Evolutionary conservation across 345 rosid species (phyloP), one percentile per base, ranked within the genome.

Genomic region (Syzygium aqueum): DNA sequence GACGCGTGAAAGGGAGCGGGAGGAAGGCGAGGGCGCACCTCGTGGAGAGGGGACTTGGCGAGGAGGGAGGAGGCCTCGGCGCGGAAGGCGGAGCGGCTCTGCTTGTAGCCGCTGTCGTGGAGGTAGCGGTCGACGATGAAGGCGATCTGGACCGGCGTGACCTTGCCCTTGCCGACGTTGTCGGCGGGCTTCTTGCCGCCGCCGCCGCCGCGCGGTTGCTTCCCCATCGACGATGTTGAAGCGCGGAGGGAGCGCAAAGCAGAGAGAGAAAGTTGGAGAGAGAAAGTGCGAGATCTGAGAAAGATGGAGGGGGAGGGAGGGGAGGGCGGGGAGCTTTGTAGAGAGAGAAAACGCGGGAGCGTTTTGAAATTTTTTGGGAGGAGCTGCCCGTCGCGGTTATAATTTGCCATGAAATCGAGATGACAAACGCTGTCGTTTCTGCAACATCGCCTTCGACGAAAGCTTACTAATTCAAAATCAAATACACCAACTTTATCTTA

Each of bases 51-150:
- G 7, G 99, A 94, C 78, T 91, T 96, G 87, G 96, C 89, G 87
- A 97, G 88, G 90, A 95, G 93, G 61, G 98, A 89, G 15, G 98
- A 90, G 30, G 96, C 99, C 87, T 96, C 99, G 11, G 78, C 84
- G 85, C 98, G 87, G 89, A 94, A 95, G 65, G 86, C 85, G 11
- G 91, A 87, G 28, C 97, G 96, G 28, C 94, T 94, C 78, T 93
- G 90, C 2, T 93, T 56, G 92, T 90, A 95, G 52, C 88, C 91
- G 91, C 93, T 95, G 85, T 96, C 98, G 84, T 85, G 88, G 86
- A 97, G 99, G 88, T 96, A 97, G 7, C 97, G 94, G 85, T 97
- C 99, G 6, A 95, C 96, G 65, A 97, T 93, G 91, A 93, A 97
- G 2, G 99, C 98, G 30, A 95, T 89, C 86, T 97, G 99, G 49